A percentile compares a stretch with the other conserved stretches of the same genome.
Evolutionary conservation across 2,329 filamentous ascomycete species (phyloP).

Genomic region (Penicillium sp.): DNA sequence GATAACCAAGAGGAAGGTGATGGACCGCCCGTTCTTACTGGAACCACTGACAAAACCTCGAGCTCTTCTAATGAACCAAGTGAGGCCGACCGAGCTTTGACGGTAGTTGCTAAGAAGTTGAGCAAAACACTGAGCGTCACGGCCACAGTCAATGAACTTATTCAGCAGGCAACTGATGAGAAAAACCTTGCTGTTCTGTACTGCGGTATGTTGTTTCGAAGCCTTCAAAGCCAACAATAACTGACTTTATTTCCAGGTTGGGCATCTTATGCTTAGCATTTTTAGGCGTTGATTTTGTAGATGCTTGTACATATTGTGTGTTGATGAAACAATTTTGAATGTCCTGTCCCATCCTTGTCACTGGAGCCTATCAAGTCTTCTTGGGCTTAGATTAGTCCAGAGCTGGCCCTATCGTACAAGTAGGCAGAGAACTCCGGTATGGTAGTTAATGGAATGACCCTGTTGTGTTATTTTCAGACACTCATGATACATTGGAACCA

Average conservation of each 20-base stretch:
- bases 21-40: conserved; percentile 40
- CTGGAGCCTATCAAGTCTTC: no score
- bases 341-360: no score
- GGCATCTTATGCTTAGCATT: conserved; percentile 20
- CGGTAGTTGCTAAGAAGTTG: conserved; percentile 94
- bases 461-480: no score
- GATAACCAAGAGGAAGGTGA: conserved; percentile 54
- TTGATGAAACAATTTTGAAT: no score
- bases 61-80: conserved; percentile 61
- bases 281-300: not conserved
- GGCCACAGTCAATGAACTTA: conserved; percentile 94
- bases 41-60: conserved; percentile 33
- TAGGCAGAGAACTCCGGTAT: no score
- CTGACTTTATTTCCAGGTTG: conserved; percentile 18
- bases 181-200: conserved; percentile 89
- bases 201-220: conserved; percentile 54
- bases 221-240: not conserved
- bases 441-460: no score
- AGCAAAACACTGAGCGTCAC: conserved; percentile 91
- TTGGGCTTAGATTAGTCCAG: no score
- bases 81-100: conserved; percentile 89
- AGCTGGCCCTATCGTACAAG: no score
- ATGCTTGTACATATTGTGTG: not conserved
- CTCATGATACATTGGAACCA: no score
- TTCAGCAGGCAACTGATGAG: conserved; percentile 94